Base-by-base conservation (phyloP, 257 asterid genomes). In the Osmanthus fragrans region DNA sequence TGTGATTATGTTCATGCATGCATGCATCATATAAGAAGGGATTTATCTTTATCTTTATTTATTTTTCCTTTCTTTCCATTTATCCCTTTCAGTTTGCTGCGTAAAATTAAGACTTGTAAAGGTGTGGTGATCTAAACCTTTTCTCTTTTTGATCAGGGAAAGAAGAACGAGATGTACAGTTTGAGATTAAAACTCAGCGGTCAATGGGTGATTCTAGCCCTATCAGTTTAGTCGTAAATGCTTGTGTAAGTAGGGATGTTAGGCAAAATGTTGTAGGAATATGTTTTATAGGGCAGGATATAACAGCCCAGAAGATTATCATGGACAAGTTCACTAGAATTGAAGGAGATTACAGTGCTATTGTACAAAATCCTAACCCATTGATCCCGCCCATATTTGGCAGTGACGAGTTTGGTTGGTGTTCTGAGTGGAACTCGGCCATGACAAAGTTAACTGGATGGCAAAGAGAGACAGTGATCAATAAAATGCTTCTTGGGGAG, bases 281-380 rank as follows among this genome's bases (percentile, higher is more conserved):
- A 37, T 95, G 99, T 81, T 95, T 93, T 70, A 88, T 95, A 15
- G 98, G 98, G 15, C 98, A 93, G 79, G 99, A 95, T 80, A 84
- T 95, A 82, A 95, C 99, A 4, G 89, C 84, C 71, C 97, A 95
- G 85, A 93, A 93, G 87, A 87, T 73, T 37, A 89, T 95, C 79
- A 84, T 92, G 97, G 99, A 95, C 90, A 95, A 95, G 82, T 95
- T 95, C 87, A 95, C 98, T n/a, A 80, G 91, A 86, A 93, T 95
- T 18, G 94, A 93, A 88, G 99, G 99, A 11, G 99, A 95, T 80
- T 93, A 95, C 81, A 84, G 80, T 75, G 91, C 98, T 34, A 95
- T 93, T 56, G 78, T 93, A 21, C 98, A 95, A 76, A 95, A 91
- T 72, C 99, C 93, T 1, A 92, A 89, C 88, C 98, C 93, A 0